These are phyloP conservation scores for Auxenochlorella protothecoides DNA, from an alignment of 139 green algal genomes.

Conservation along the genomic window DNA sequence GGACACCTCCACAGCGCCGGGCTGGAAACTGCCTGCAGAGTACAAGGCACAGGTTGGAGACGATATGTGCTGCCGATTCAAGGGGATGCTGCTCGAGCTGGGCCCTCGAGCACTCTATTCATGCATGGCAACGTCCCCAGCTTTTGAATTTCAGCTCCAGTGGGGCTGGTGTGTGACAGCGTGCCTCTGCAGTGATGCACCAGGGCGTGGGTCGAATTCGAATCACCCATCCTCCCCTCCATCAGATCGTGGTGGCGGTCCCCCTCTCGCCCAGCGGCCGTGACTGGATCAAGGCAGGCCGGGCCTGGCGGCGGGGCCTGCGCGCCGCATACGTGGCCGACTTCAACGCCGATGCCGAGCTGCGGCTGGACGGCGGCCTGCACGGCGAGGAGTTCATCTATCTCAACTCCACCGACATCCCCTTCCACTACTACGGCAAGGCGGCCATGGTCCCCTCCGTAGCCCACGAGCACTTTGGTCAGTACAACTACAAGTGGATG, in stretches of 20 bases:
- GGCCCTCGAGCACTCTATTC: too few relatives aligned
- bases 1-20: too few relatives aligned
- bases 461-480: constrained; percentile 2
- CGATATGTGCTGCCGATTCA: too few relatives aligned
- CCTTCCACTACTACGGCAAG: constrained; percentile 13
- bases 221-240: background rate
- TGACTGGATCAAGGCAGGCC: background rate
- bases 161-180: too few relatives aligned
- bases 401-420: constrained; percentile 4
- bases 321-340: constrained; percentile 1
- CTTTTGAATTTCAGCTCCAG: too few relatives aligned
- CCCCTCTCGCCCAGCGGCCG: background rate
- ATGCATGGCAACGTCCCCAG: too few relatives aligned
- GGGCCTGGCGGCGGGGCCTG: constrained; percentile 1
- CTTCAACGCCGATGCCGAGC: constrained; percentile 2
- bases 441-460: constrained; percentile 21
- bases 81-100: too few relatives aligned
- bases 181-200: too few relatives aligned
- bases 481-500: constrained; percentile 23
- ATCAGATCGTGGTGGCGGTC: background rate
- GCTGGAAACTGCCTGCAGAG: too few relatives aligned
- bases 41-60: too few relatives aligned
- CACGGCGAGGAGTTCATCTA: constrained; percentile 10
- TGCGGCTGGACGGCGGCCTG: constrained; percentile 1
- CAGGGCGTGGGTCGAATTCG: too few relatives aligned